phyloP scores from a whole-genome alignment of 2,329 filamentous ascomycete genomes.

The Acephala macrosclerotiorum region DNA sequence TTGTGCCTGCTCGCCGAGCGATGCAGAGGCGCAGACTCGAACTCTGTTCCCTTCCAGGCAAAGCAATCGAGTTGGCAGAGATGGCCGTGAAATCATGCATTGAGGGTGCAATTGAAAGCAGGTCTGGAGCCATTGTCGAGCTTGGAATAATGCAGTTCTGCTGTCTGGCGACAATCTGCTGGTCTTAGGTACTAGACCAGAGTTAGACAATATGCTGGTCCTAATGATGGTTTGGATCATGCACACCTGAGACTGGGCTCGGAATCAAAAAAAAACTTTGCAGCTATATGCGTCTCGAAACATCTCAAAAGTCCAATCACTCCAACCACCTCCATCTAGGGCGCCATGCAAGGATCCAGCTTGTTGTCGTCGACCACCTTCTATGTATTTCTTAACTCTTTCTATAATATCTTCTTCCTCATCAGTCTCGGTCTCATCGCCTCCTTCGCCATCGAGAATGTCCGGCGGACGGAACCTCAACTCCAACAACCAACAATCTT shows the following conservation, averaged over 20 bases:
- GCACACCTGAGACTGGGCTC: background rate
- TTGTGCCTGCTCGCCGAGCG: background rate
- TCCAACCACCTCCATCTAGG: background rate
- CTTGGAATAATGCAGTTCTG: background rate
- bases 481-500: constrained; percentile 7
- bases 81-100: background rate
- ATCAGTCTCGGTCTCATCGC: background rate
- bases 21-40: background rate
- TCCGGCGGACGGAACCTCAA: constrained; percentile 7
- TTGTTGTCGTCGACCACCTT: no score
- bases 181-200: background rate
- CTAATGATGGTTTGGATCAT: background rate
- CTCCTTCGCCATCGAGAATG: background rate
- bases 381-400: background rate
- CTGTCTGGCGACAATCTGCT: background rate
- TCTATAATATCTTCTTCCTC: background rate
- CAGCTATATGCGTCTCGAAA: constrained; percentile 4
- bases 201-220: background rate
- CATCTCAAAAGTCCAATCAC: background rate
- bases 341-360: background rate
- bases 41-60: background rate
- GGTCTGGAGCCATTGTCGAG: background rate
- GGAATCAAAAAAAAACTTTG: constrained; percentile 10
- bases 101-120: constrained; percentile 5
- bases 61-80: constrained; percentile 10